A percentile compares a stretch with the other conserved stretches of the same genome.
These are phyloP conservation scores for Harringtonia lauricola DNA, from an alignment of 2,329 filamentous ascomycete genomes.

Conservation along the genomic window DNA sequence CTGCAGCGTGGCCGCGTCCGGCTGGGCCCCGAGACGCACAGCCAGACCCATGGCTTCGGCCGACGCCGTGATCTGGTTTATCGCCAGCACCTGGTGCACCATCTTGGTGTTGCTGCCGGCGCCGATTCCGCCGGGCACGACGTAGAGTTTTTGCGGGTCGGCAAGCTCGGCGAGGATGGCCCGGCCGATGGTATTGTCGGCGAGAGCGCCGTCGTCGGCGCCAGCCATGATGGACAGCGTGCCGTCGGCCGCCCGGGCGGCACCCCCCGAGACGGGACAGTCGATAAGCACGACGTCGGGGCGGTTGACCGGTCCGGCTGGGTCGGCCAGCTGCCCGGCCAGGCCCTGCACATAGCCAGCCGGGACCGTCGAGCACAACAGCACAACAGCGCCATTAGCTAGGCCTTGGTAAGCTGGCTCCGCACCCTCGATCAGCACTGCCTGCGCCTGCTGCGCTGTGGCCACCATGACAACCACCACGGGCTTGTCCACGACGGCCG, in stretches of 20 bases:
- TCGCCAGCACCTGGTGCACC: slow-evolving; percentile 52
- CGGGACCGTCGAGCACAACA: slow-evolving; percentile 62
- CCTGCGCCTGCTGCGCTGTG: slow-evolving; percentile 56
- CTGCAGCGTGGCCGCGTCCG: slow-evolving; percentile 24
- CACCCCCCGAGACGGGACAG: slow-evolving; percentile 62
- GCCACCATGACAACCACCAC: slow-evolving; percentile 69
- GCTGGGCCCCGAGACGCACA: slow-evolving; percentile 40
- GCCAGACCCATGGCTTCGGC: slow-evolving; percentile 52
- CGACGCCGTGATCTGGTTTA: slow-evolving; percentile 49
- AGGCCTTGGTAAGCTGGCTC: slow-evolving; percentile 37
- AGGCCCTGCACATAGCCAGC: slow-evolving; percentile 54
- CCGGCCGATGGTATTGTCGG: slow-evolving; percentile 42
- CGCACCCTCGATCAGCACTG: slow-evolving; percentile 49
- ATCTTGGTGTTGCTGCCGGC: slow-evolving; percentile 52
- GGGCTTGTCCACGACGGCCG: slow-evolving; percentile 46
- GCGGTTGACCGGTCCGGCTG: slow-evolving; percentile 43
- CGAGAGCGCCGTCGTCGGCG: no score
- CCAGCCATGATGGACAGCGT: slow-evolving; percentile 69
- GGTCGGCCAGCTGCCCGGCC: slow-evolving; percentile 39
- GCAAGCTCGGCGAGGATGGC: slow-evolving; percentile 54
- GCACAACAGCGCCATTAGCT: slow-evolving; percentile 45
- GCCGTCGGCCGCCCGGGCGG: slow-evolving; percentile 55
- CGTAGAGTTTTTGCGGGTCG: slow-evolving; percentile 47
- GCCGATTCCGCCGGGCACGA: slow-evolving; percentile 48
- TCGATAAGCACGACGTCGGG: slow-evolving; percentile 58